Conservation (phyloP, 306 rosid genomes). For the Medicago arabica region DNA sequence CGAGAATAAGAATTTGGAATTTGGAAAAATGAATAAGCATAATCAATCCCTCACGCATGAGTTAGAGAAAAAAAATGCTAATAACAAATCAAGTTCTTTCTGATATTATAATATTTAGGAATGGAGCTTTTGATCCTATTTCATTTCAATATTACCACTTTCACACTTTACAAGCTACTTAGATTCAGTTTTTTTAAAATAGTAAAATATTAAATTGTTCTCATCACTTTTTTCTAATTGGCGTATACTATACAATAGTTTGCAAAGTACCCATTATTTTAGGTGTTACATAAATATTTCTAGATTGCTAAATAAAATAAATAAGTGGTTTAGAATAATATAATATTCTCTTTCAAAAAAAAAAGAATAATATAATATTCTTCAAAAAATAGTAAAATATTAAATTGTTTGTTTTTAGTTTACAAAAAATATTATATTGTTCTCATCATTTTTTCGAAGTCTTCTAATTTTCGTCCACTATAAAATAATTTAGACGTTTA, state of each 20-base stretch:
- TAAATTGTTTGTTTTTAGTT: no score
- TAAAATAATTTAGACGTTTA: slow-evolving; percentile 5
- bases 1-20: slow-evolving; percentile 30
- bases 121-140: slow-evolving; percentile 22
- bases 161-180: neutral
- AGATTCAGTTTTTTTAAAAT: neutral
- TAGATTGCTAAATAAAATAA: no score
- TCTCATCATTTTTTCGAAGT: neutral
- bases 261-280: slow-evolving; percentile 17
- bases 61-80: neutral
- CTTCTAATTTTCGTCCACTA: neutral
- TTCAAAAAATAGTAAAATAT: no score
- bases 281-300: neutral
- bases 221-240: neutral
- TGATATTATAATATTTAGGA: neutral
- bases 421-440: neutral
- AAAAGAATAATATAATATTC: no score
- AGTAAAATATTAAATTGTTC: slow-evolving; percentile 4
- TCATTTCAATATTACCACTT: neutral
- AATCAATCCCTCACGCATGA: slow-evolving; percentile 37
- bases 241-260: neutral
- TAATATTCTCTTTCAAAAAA: no score
- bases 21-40: slow-evolving; percentile 17
- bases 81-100: slow-evolving; percentile 24
- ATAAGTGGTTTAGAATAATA: no score